Percentiles rank a stretch among this genome's conserved stretches.
phyloP scores from a whole-genome alignment of 1,284 basidiomycete genomes.

The Phlebopus sp. region DNA sequence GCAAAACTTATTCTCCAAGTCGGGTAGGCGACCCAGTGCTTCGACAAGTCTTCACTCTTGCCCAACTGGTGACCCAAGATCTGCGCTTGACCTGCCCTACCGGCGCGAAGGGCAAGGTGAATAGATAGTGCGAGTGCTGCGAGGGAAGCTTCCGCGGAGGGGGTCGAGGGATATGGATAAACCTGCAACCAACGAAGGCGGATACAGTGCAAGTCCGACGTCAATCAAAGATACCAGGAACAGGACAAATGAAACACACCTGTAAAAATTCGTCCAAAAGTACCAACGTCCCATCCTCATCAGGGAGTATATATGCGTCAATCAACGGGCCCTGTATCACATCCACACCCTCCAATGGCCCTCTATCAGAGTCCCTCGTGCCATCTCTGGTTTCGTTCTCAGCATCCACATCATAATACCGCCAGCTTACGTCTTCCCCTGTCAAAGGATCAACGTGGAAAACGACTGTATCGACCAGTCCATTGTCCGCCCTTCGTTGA shows the following conservation, averaged over 20 bases:
- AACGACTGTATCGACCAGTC: constrained; percentile 63
- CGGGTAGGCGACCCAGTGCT: constrained; percentile 50
- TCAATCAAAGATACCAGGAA: neutral
- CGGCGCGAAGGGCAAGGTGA: constrained; percentile 55
- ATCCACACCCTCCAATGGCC: constrained; percentile 52
- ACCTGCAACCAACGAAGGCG: constrained; percentile 35
- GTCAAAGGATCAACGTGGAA: constrained; percentile 82
- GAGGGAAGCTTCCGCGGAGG: constrained; percentile 42
- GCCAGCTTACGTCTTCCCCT: constrained; percentile 52
- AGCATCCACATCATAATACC: constrained; percentile 5
- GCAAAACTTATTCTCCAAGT: constrained; percentile 67
- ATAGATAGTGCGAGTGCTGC: constrained; percentile 41
- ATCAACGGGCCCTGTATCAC: constrained; percentile 55
- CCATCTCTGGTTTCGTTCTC: constrained; percentile 10
- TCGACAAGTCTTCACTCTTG: constrained; percentile 41
- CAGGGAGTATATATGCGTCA: constrained; percentile 55
- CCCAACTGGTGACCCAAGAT: constrained; percentile 58
- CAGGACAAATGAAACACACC: constrained; percentile 33
- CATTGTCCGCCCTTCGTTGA: constrained; percentile 56
- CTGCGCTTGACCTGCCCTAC: constrained; percentile 38
- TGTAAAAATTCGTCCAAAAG: constrained; percentile 69
- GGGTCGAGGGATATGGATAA: constrained; percentile 63
- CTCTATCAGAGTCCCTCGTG: constrained; percentile 14
- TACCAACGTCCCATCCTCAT: constrained; percentile 47
- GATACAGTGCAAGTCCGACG: neutral